A percentile compares a stretch with the other conserved stretches of the same genome.
Evolutionary conservation across 768 basidiomycete species (phyloP).

Genomic region (Collybiopsis confluens): DNA sequence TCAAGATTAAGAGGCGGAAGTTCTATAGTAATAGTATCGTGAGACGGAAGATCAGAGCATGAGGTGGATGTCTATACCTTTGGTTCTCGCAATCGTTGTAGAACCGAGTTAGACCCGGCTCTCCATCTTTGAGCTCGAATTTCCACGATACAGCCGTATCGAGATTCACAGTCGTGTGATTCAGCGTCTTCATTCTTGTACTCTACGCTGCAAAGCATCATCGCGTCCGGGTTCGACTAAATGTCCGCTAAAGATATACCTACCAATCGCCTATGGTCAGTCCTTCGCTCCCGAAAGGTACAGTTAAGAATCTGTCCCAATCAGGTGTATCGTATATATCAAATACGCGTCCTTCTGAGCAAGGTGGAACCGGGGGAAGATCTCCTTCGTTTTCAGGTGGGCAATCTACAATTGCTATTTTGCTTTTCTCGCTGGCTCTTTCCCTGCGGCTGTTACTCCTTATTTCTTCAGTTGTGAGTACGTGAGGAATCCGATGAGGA

Average conservation of each 20-base stretch:
- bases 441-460: no score
- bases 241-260: not conserved
- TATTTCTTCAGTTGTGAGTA: no score
- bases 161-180: not conserved
- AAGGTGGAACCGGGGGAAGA: not conserved
- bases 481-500: no score
- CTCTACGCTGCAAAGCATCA: not conserved
- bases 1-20: not conserved
- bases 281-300: not conserved
- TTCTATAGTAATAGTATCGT: not conserved
- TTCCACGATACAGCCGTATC: not conserved
- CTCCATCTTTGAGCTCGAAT: not conserved
- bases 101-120: not conserved
- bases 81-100: not conserved
- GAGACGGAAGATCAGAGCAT: not conserved
- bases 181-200: not conserved
- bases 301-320: not conserved
- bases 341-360: not conserved
- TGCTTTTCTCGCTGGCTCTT: no score
- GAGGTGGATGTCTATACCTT: not conserved
- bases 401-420: no score
- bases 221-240: no score
- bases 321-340: not conserved
- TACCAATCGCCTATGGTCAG: not conserved
- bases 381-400: no score